These are phyloP conservation scores for Stereocaulon alpinum DNA, from an alignment of 495 filamentous ascomycete species.

Conservation along the genomic window DNA sequence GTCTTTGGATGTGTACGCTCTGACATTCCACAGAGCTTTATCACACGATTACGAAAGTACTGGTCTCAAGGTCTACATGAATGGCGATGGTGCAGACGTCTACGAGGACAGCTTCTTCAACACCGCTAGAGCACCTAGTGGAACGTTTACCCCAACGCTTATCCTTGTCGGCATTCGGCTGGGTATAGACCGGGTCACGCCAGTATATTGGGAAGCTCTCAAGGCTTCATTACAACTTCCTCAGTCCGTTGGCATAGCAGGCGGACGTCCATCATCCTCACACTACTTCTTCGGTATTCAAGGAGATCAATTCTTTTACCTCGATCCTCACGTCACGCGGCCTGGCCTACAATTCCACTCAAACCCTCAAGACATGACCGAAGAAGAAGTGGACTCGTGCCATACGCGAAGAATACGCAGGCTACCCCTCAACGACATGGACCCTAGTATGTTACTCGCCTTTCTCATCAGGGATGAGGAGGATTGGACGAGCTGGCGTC, in stretches of 20 bases:
- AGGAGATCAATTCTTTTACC: conserved; percentile 79
- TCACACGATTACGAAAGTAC: conserved; percentile 46
- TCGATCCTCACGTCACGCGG: conserved; percentile 81
- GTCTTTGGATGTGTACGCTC: conserved; percentile 1
- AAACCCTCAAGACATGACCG: conserved; percentile 43
- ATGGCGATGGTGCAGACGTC: conserved; percentile 80
- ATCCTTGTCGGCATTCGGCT: conserved; percentile 80
- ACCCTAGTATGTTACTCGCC: conserved; percentile 97
- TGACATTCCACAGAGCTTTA: conserved; percentile 51
- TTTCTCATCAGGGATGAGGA: conserved; percentile 75
- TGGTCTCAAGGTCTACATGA: conserved; percentile 72
- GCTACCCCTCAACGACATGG: conserved; percentile 83
- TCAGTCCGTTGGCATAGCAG: conserved; percentile 91
- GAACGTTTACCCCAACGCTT: conserved; percentile 67
- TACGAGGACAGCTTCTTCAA: conserved; percentile 80
- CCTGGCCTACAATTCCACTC: conserved; percentile 50
- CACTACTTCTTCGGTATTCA: conserved; percentile 98
- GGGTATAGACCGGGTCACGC: conserved; percentile 87
- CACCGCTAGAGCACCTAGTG: conserved; percentile 53
- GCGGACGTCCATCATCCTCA: conserved; percentile 85
- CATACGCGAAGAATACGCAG: conserved; percentile 78
- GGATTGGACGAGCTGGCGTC: conserved; percentile 79
- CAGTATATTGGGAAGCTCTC: conserved; percentile 84
- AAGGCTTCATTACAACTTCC: conserved; percentile 69
- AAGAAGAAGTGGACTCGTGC: conserved; percentile 69